Evolutionary conservation across 768 basidiomycete species (phyloP).

Genomic region (Mrakia frigida): DNA sequence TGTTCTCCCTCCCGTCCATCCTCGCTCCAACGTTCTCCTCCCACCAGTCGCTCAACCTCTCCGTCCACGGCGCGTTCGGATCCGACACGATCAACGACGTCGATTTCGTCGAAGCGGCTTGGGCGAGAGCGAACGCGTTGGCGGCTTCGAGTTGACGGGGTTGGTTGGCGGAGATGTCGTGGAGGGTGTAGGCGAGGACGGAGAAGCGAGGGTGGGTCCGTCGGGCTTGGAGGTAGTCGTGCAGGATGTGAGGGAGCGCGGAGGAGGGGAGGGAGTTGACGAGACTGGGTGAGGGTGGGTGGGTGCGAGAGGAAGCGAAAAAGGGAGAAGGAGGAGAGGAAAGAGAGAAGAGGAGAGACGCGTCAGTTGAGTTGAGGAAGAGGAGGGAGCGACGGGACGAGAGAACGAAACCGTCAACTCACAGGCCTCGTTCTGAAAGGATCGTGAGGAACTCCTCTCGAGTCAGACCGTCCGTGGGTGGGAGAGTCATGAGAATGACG

Average conservation of each 20-base stretch:
- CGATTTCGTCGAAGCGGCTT: neutral
- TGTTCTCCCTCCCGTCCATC: constrained; percentile 1
- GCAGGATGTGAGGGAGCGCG: constrained; percentile 12
- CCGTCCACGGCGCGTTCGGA: neutral
- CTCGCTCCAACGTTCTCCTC: neutral
- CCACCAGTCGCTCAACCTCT: neutral
- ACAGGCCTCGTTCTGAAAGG: constrained; percentile 9
- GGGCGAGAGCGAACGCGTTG: neutral
- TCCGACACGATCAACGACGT: neutral
- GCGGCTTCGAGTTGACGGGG: neutral
- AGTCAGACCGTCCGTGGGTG: neutral
- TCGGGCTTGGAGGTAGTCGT: constrained; percentile 22
- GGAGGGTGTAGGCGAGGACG: constrained; percentile 1
- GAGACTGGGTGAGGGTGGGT: neutral
- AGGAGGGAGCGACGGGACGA: neutral
- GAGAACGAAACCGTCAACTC: neutral
- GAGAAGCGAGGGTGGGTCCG: constrained; percentile 12
- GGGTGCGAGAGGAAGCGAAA: neutral
- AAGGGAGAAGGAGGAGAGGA: neutral
- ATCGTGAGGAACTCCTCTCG: neutral
- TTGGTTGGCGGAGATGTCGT: constrained; percentile 15
- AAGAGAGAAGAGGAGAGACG: neutral
- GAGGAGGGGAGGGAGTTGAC: constrained; percentile 4
- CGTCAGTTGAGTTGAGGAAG: neutral
- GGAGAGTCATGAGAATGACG: neutral